phyloP scores from a whole-genome alignment of 306 rosid species.

The Trifolium pratense region DNA sequence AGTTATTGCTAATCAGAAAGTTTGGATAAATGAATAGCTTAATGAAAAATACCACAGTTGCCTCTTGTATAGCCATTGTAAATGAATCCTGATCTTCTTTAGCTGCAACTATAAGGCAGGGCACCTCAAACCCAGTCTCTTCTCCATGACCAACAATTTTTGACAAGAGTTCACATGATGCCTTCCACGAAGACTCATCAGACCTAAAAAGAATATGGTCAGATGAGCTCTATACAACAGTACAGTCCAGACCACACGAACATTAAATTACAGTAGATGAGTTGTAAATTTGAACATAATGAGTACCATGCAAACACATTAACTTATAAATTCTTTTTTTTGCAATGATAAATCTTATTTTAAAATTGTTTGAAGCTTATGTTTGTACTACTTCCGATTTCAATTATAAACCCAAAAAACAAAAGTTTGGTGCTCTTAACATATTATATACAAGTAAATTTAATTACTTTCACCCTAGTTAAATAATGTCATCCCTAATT shows the following conservation, averaged over 20 bases:
- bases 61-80: constrained; percentile 81
- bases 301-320: too few relatives aligned
- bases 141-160: constrained; percentile 92
- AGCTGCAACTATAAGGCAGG: constrained; percentile 96
- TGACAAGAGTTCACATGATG: constrained; percentile 73
- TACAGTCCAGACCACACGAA: background rate
- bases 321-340: too few relatives aligned
- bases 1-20: too few relatives aligned
- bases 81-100: constrained; percentile 91
- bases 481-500: background rate
- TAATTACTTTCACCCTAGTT: background rate
- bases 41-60: constrained; percentile 71
- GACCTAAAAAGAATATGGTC: constrained; percentile 63
- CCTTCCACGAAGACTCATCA: constrained; percentile 80
- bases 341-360: too few relatives aligned
- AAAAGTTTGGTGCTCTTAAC: background rate
- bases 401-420: background rate
- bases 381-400: background rate
- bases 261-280: constrained; percentile 5
- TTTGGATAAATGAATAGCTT: constrained; percentile 5
- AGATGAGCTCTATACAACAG: too few relatives aligned
- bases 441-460: too few relatives aligned
- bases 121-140: constrained; percentile 92
- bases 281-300: too few relatives aligned
- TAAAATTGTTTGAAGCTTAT: too few relatives aligned